A percentile compares a stretch with the other conserved stretches of the same genome.
phyloP scores from a whole-genome alignment of 1,139 yeast genomes.

The Scheffersomyces segobiensis region DNA sequence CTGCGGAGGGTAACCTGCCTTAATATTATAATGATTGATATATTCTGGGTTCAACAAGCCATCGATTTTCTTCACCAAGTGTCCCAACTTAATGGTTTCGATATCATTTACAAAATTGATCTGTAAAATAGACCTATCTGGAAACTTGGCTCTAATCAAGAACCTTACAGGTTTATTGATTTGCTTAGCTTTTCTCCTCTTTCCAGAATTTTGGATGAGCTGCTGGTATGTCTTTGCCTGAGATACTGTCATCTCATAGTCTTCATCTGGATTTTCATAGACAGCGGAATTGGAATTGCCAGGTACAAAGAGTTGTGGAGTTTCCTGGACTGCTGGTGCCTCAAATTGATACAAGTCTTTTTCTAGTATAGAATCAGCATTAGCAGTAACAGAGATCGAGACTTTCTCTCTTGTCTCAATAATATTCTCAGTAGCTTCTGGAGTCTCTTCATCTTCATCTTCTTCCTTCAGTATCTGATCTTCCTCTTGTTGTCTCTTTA shows the following conservation, averaged over 20 bases:
- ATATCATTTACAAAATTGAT: constrained; percentile 43
- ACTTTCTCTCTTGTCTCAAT: background rate
- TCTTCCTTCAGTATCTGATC: background rate
- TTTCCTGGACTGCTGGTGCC: constrained; percentile 3
- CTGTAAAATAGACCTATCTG: constrained; percentile 53
- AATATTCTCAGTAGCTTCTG: background rate
- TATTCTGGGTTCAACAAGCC: constrained; percentile 38
- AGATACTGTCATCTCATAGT: constrained; percentile 51
- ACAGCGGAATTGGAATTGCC: constrained; percentile 8
- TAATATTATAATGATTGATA: constrained; percentile 33
- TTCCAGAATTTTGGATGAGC: constrained; percentile 40
- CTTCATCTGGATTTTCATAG: constrained; percentile 47
- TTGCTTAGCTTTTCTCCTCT: constrained; percentile 24
- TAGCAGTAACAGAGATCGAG: background rate
- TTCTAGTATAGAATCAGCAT: background rate
- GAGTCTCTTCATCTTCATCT: background rate
- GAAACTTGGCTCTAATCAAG: constrained; percentile 51
- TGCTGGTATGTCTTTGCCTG: constrained; percentile 57
- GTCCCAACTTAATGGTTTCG: constrained; percentile 39
- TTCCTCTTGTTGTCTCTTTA: background rate
- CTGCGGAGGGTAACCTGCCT: constrained; percentile 45
- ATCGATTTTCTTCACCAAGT: constrained; percentile 38
- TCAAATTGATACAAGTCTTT: background rate
- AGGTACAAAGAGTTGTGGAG: constrained; percentile 27
- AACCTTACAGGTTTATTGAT: constrained; percentile 27